These are phyloP conservation scores for Hanseniaspora clermontiae DNA, from an alignment of 805 yeast species.

Conservation along the genomic window DNA sequence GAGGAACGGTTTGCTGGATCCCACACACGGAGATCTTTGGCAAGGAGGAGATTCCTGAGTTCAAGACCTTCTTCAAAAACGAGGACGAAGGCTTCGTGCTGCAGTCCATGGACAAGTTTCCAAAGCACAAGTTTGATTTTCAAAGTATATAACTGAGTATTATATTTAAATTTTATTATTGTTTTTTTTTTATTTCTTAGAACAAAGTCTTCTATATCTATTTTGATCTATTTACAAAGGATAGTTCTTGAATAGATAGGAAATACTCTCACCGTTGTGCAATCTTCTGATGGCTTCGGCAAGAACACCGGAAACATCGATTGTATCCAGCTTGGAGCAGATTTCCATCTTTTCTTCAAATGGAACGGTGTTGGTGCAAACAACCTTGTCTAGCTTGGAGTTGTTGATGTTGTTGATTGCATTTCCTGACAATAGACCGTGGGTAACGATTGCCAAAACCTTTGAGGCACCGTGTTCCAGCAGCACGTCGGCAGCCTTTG, in stretches of 20 bases:
- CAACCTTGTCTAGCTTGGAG: conserved; percentile 56
- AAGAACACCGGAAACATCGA: conserved; percentile 73
- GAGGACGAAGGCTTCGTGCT: conserved; percentile 42
- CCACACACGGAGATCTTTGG: conserved; percentile 67
- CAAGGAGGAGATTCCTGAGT: conserved; percentile 37
- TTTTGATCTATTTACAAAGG: conserved; percentile 23
- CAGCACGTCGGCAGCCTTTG: conserved; percentile 83
- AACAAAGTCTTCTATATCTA: background rate
- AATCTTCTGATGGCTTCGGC: conserved; percentile 91
- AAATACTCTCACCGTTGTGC: conserved; percentile 92
- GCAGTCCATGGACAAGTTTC: conserved; percentile 40
- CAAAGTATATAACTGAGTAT: background rate
- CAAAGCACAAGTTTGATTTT: conserved; percentile 34
- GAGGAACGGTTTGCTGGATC: conserved; percentile 83
- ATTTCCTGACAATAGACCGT: conserved; percentile 79
- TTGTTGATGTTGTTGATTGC: conserved; percentile 63
- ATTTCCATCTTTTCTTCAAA: conserved; percentile 45
- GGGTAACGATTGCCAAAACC: conserved; percentile 90
- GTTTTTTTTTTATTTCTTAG: background rate
- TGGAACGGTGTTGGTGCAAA: conserved; percentile 91
- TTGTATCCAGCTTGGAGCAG: conserved; percentile 61
- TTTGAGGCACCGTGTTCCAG: conserved; percentile 67
- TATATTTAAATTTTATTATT: too few species aligned
- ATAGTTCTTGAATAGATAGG: conserved; percentile 68
- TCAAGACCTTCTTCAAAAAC: conserved; percentile 38